Percentiles rank a stretch among this genome's conserved stretches.
Evolutionary conservation across 139 green algal species (phyloP).

Genomic region (Pleodorina starrii): DNA sequence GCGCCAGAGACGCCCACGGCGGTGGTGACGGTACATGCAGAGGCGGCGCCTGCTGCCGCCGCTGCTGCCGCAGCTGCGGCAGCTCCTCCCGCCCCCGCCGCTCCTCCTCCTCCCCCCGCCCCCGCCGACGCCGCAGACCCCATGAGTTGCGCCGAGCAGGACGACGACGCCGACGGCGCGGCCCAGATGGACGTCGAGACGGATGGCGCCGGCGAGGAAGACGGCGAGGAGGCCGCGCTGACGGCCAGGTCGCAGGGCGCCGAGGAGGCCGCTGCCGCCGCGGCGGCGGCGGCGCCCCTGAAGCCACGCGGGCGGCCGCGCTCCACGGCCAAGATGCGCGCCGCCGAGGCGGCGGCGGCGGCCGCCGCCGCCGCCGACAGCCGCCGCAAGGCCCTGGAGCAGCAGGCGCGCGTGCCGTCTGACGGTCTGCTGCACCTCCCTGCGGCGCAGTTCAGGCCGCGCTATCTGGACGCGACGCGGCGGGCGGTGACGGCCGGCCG

Average conservation of each 20-base stretch:
- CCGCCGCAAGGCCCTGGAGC: conserved; percentile 16
- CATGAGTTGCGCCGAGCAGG: no score
- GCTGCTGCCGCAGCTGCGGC: not conserved
- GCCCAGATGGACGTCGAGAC: not conserved
- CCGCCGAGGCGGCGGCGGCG: conserved; percentile 25
- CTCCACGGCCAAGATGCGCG: conserved; percentile 29
- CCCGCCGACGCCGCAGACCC: no score
- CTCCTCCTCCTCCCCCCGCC: no score
- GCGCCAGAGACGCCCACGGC: not conserved
- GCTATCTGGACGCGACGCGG: not conserved
- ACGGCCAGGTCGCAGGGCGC: not conserved
- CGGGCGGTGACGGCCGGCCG: not conserved
- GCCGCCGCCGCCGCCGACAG: conserved; percentile 31
- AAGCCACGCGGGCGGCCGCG: conserved; percentile 38
- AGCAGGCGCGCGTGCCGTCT: not conserved
- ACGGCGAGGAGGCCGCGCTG: not conserved
- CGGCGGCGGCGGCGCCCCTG: not conserved
- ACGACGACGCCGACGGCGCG: not conserved
- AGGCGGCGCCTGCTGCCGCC: no score
- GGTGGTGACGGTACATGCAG: no score
- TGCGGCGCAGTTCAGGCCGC: not conserved
- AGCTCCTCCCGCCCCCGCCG: no score
- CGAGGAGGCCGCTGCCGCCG: conserved; percentile 22
- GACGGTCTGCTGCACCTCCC: conserved; percentile 42
- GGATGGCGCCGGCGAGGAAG: not conserved